phyloP scores from a whole-genome alignment of 1,284 basidiomycete species.

The Irpex sp. region DNA sequence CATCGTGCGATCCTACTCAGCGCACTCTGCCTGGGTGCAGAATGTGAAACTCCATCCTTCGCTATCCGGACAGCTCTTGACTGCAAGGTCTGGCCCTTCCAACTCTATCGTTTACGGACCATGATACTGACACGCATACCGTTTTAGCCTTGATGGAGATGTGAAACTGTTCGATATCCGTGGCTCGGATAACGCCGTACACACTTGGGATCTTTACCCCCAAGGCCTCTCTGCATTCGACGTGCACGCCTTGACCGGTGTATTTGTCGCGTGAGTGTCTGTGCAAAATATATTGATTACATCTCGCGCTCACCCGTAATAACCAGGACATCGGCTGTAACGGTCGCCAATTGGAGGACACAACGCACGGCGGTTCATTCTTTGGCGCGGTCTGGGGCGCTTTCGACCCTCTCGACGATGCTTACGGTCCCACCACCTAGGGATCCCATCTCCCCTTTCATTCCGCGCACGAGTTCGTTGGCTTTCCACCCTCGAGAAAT shows the following conservation, averaged over 20 bases:
- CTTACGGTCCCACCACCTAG: slow-evolving; percentile 50
- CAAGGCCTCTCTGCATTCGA: slow-evolving; percentile 84
- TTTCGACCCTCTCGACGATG: slow-evolving; percentile 56
- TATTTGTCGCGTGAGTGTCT: slow-evolving; percentile 80
- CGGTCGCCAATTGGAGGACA: slow-evolving; percentile 53
- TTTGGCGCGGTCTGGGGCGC: slow-evolving; percentile 35
- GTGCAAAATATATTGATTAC: not conserved
- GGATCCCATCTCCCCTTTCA: slow-evolving; percentile 51
- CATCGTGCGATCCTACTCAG: slow-evolving; percentile 79
- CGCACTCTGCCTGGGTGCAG: slow-evolving; percentile 91
- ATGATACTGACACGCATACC: not conserved
- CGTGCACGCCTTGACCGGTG: slow-evolving; percentile 80
- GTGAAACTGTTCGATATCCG: slow-evolving; percentile 93
- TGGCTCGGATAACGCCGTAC: slow-evolving; percentile 55
- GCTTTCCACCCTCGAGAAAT: slow-evolving; percentile 80
- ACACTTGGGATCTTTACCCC: slow-evolving; percentile 67
- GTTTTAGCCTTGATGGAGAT: slow-evolving; percentile 79
- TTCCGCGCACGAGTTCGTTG: slow-evolving; percentile 60
- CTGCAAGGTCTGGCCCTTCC: slow-evolving; percentile 67
- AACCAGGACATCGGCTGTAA: slow-evolving; percentile 59
- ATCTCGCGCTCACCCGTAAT: slow-evolving; percentile 3
- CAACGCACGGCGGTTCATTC: slow-evolving; percentile 63
- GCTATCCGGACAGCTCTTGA: slow-evolving; percentile 73
- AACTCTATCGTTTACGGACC: slow-evolving; percentile 1
- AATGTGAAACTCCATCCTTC: slow-evolving; percentile 86